Evolutionary conservation across 257 asterid species (phyloP).

Genomic region (Jasminum sambac): DNA sequence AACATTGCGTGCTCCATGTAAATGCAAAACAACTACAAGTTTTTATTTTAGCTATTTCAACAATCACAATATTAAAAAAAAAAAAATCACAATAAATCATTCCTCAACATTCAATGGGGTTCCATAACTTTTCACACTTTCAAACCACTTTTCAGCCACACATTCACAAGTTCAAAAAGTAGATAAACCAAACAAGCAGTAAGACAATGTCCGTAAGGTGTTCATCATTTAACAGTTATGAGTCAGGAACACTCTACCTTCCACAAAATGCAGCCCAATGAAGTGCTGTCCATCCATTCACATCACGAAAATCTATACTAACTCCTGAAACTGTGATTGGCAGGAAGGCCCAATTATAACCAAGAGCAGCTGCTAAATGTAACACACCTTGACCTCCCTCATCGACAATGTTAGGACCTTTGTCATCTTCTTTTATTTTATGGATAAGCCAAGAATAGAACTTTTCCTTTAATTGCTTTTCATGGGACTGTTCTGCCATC

Average conservation of each 20-base stretch:
- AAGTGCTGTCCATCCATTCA: slow-evolving; percentile 94
- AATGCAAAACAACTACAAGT: slow-evolving; percentile 14
- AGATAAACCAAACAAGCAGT: neutral
- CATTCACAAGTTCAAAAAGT: too few relatives aligned
- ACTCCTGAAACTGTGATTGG: slow-evolving; percentile 69
- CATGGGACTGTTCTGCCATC: slow-evolving; percentile 50
- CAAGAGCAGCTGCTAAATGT: slow-evolving; percentile 96
- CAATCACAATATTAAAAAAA: too few relatives aligned
- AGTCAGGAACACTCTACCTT: slow-evolving; percentile 50
- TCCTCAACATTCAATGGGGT: too few relatives aligned
- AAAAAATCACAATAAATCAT: too few relatives aligned
- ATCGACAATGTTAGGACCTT: slow-evolving; percentile 55
- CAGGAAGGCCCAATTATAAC: slow-evolving; percentile 85
- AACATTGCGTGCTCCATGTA: slow-evolving; percentile 3
- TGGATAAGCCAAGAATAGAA: slow-evolving; percentile 75
- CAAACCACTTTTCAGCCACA: too few relatives aligned
- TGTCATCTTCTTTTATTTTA: slow-evolving; percentile 59
- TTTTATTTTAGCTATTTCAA: too few relatives aligned
- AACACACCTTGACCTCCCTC: slow-evolving; percentile 84
- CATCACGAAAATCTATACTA: slow-evolving; percentile 89
- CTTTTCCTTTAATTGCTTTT: slow-evolving; percentile 56
- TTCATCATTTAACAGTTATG: slow-evolving; percentile 4
- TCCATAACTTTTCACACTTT: too few relatives aligned
- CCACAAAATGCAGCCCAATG: slow-evolving; percentile 98
- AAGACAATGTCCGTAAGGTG: slow-evolving; percentile 10